phyloP scores from a whole-genome alignment of 2,329 filamentous ascomycete genomes.

The Boeremia lycopersici region DNA sequence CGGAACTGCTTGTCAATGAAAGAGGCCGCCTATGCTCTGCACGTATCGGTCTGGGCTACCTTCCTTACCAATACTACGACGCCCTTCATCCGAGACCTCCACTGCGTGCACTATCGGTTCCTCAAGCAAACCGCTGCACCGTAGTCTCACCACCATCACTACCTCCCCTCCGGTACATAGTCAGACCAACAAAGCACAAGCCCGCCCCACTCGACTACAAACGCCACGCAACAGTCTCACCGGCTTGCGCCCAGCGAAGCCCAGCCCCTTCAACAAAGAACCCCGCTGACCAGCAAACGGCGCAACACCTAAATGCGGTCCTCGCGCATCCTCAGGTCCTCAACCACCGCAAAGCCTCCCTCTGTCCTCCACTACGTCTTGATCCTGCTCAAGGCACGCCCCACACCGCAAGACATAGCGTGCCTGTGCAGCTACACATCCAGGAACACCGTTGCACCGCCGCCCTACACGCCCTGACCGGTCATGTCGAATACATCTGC shows the following conservation, averaged over 20 bases:
- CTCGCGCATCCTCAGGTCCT: neutral
- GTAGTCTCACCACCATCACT: neutral
- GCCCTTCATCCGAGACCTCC: neutral
- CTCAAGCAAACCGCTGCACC: neutral
- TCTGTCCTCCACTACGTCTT: slow-evolving; percentile 36
- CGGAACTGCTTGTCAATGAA: neutral
- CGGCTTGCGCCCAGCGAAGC: neutral
- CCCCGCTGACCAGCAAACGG: neutral
- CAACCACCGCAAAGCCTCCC: slow-evolving; percentile 23
- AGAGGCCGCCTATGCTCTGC: neutral
- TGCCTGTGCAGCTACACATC: slow-evolving; percentile 7
- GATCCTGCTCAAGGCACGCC: slow-evolving; percentile 38
- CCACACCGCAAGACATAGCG: slow-evolving; percentile 16
- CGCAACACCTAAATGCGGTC: neutral
- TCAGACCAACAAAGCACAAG: neutral
- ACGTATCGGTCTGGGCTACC: neutral
- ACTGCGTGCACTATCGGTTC: no score
- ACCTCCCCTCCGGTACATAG: neutral
- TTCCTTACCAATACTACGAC: neutral
- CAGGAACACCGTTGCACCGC: neutral
- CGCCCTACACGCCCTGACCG: slow-evolving; percentile 4
- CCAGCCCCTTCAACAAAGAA: neutral
- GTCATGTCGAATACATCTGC: neutral
- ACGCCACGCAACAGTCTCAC: neutral
- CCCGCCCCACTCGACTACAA: neutral